These are phyloP conservation scores for Mrakia hoshinonis DNA, from an alignment of 768 basidiomycete species.

Conservation along the genomic window DNA sequence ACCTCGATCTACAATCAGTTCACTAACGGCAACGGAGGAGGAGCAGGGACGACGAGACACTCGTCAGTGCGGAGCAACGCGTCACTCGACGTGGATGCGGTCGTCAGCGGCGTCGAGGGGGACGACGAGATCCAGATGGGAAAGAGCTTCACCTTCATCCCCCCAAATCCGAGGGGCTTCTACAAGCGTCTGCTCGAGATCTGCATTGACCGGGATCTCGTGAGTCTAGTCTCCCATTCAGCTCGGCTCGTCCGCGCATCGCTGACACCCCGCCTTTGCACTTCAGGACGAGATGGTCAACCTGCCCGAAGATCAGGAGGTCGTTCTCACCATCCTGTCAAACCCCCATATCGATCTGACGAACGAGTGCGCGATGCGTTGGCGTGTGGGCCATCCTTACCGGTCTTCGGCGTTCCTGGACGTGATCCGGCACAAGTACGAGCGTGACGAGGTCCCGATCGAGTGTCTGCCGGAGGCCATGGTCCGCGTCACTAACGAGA, in stretches of 20 bases:
- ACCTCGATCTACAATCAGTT: constrained; percentile 25
- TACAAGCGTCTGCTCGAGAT: constrained; percentile 76
- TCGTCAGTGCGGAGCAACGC: constrained; percentile 8
- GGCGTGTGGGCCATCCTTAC: constrained; percentile 76
- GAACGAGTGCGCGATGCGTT: constrained; percentile 76
- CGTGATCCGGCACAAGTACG: constrained; percentile 75
- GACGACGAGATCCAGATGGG: constrained; percentile 66
- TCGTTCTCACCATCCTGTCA: constrained; percentile 83
- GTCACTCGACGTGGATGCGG: constrained; percentile 35
- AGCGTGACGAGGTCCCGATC: constrained; percentile 80
- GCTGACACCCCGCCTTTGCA: neutral
- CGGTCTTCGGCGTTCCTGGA: constrained; percentile 73
- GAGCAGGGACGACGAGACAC: constrained; percentile 5
- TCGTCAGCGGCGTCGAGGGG: constrained; percentile 46
- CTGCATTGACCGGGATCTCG: constrained; percentile 71
- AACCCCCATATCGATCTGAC: constrained; percentile 68
- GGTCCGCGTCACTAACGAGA: constrained; percentile 59
- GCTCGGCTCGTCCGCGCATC: neutral
- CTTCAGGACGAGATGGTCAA: constrained; percentile 66
- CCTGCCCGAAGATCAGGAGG: constrained; percentile 74
- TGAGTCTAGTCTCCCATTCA: neutral
- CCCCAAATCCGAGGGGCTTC: constrained; percentile 72
- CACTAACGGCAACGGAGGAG: neutral
- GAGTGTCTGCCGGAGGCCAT: constrained; percentile 91
- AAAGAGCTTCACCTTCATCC: constrained; percentile 79